A percentile compares a stretch with the other conserved stretches of the same genome.
Evolutionary conservation across 2,329 filamentous ascomycete genomes (phyloP).

Genomic region (Penicillium brasilianum): DNA sequence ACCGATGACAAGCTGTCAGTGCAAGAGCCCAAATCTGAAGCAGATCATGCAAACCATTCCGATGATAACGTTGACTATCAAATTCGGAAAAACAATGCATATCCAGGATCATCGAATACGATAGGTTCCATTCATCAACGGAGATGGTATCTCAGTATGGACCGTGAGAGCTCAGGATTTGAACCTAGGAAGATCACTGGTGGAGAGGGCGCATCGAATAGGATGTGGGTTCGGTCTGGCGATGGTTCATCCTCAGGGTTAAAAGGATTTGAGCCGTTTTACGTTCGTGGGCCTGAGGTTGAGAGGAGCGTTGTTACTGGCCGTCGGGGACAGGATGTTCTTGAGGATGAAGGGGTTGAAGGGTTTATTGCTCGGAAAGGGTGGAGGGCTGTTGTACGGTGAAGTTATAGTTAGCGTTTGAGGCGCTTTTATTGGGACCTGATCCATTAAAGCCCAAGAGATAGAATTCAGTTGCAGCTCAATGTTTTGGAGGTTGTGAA

Average conservation of each 20-base stretch:
- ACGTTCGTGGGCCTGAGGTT: slow-evolving; percentile 63
- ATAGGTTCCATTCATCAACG: slow-evolving; percentile 72
- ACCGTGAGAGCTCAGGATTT: slow-evolving; percentile 65
- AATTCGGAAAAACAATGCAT: slow-evolving; percentile 67
- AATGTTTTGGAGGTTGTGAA: too few relatives aligned
- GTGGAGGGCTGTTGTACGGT: slow-evolving; percentile 55
- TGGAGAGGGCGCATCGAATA: slow-evolving; percentile 16
- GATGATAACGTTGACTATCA: slow-evolving; percentile 53
- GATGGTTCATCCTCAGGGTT: slow-evolving; percentile 20
- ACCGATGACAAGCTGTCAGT: background rate
- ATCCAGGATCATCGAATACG: slow-evolving; percentile 67
- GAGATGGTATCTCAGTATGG: slow-evolving; percentile 68
- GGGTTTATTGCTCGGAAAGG: slow-evolving; percentile 64
- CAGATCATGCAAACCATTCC: slow-evolving; percentile 17
- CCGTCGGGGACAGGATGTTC: slow-evolving; percentile 62
- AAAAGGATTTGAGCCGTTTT: slow-evolving; percentile 61
- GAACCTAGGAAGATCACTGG: slow-evolving; percentile 15
- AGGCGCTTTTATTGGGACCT: too few relatives aligned
- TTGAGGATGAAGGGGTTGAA: slow-evolving; percentile 65
- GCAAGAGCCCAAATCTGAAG: background rate
- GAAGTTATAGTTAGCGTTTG: background rate
- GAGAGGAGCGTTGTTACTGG: slow-evolving; percentile 73
- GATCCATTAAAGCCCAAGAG: too few relatives aligned
- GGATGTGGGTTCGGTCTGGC: slow-evolving; percentile 35
- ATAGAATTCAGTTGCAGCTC: too few relatives aligned